A percentile compares a stretch with the other conserved stretches of the same genome.
Conservation (phyloP, 2,329 filamentous ascomycete species). For the Aspergillus glaucus region DNA sequence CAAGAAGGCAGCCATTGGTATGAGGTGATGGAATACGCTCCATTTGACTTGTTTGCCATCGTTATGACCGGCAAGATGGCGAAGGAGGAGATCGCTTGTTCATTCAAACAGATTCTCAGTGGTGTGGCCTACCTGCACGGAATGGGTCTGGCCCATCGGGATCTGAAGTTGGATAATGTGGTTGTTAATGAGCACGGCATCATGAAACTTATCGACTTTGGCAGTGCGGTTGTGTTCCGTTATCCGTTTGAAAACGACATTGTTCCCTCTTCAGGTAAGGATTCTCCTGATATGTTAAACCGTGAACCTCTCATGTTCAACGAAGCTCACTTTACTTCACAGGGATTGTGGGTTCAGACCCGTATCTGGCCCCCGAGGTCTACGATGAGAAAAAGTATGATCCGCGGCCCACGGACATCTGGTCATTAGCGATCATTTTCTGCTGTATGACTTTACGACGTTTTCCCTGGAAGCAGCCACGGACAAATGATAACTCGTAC, state of each 20-base stretch:
- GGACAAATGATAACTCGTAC: constrained; percentile 87
- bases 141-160: constrained; percentile 89
- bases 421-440: constrained; percentile 97
- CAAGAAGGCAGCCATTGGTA: constrained; percentile 94
- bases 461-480: constrained; percentile 95
- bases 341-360: constrained; percentile 82
- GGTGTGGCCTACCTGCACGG: constrained; percentile 92
- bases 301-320: not conserved
- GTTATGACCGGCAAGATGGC: constrained; percentile 99
- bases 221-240: constrained; percentile 91
- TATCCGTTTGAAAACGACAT: constrained; percentile 94
- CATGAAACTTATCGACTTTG: constrained; percentile 99
- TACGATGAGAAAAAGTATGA: constrained; percentile 93
- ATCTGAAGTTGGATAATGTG: constrained; percentile 95
- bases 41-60: constrained; percentile 91
- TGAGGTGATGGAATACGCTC: constrained; percentile 98
- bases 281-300: not conserved
- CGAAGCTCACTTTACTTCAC: constrained; percentile 7
- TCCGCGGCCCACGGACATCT: constrained; percentile 88
- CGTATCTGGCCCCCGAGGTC: constrained; percentile 93
- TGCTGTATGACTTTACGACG: constrained; percentile 95
- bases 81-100: constrained; percentile 81
- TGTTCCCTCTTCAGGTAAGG: constrained; percentile 71
- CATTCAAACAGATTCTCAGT: constrained; percentile 88
- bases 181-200: constrained; percentile 94